phyloP scores from a whole-genome alignment of 495 filamentous ascomycete genomes.

The Achaetomiella virescens region DNA sequence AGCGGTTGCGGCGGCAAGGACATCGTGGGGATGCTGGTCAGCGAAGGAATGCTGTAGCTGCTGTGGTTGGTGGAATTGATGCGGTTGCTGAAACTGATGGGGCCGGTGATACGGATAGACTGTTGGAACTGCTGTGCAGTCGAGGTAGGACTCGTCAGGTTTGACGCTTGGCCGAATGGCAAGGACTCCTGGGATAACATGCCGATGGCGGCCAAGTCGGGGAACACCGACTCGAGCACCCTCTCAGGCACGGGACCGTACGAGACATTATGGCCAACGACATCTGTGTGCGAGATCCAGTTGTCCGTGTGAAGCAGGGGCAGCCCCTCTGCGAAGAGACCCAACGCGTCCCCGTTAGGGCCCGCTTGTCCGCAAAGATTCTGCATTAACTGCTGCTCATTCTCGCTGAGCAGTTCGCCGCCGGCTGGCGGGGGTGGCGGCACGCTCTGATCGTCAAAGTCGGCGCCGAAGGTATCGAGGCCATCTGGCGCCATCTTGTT shows the following conservation, averaged over 20 bases:
- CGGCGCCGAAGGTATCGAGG: neutral
- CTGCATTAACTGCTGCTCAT: neutral
- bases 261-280: conserved; percentile 4
- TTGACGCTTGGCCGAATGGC: neutral
- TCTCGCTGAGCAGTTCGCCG: neutral
- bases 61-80: neutral
- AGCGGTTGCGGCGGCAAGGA: conserved; percentile 36
- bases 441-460: neutral
- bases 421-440: neutral
- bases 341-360: neutral
- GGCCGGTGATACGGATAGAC: no score
- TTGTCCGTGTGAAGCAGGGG: neutral
- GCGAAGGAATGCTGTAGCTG: conserved; percentile 1
- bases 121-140: neutral
- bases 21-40: conserved; percentile 32
- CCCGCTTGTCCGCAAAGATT: neutral
- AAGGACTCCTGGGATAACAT: neutral
- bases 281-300: neutral
- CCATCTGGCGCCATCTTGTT: neutral
- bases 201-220: neutral
- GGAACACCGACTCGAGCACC: neutral
- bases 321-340: neutral
- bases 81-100: neutral
- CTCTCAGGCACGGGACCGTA: neutral
- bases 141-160: neutral